Evolutionary conservation across 768 basidiomycete genomes (phyloP).

Genomic region (Agaricus blazei): DNA sequence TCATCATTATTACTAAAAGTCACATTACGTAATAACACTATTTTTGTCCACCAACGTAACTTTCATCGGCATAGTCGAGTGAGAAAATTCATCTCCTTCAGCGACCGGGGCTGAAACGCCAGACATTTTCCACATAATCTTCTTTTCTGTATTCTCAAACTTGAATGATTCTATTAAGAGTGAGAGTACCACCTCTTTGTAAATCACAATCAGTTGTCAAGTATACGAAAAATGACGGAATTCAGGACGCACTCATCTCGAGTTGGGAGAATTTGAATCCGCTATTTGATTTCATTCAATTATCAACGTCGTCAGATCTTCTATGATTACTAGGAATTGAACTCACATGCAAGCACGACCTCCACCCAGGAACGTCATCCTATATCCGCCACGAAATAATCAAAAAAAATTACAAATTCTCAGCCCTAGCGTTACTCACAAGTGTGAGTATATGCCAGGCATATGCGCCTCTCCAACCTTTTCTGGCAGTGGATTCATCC

Average conservation of each 20-base stretch:
- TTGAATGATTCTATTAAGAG: conserved; percentile 7
- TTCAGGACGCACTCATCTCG: conserved; percentile 11
- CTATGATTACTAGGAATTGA: not conserved
- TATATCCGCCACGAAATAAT: not conserved
- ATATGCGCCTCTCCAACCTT: conserved; percentile 30
- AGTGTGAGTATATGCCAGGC: conserved; percentile 39
- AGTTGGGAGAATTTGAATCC: conserved; percentile 15
- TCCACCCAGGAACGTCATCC: conserved; percentile 22
- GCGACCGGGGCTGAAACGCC: conserved; percentile 12
- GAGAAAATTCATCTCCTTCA: not conserved
- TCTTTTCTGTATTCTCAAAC: conserved; percentile 14
- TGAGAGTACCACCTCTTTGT: conserved; percentile 10
- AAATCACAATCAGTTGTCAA: not conserved
- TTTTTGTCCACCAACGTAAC: not conserved
- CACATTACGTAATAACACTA: too few species aligned
- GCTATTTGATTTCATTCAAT: not conserved
- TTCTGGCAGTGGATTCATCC: conserved; percentile 28
- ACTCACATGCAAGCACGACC: conserved; percentile 19
- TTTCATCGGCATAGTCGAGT: not conserved
- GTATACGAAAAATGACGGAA: not conserved
- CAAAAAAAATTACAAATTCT: not conserved
- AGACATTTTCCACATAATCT: conserved; percentile 10
- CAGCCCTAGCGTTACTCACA: conserved; percentile 24
- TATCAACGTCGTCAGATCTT: not conserved
- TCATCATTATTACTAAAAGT: too few species aligned